Percentiles rank a stretch among this genome's conserved stretches.
Evolutionary conservation across 805 yeast genomes (phyloP).

Genomic region (Dipodascus albidus): DNA sequence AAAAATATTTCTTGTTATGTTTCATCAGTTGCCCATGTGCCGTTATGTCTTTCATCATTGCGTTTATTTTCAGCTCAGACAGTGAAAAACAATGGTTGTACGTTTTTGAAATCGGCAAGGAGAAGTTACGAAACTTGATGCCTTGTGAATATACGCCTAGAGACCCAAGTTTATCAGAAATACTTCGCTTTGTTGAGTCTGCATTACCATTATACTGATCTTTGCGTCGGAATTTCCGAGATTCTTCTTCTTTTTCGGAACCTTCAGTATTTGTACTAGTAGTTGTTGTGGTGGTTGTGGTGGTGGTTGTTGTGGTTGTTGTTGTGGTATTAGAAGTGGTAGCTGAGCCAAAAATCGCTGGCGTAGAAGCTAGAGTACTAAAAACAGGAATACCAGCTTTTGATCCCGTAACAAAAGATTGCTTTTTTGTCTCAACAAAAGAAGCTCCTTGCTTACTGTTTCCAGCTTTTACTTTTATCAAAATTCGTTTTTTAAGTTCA

Average conservation of each 20-base stretch:
- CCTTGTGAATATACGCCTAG: constrained; percentile 71
- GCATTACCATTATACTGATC: neutral
- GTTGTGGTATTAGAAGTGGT: neutral
- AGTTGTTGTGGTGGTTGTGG: neutral
- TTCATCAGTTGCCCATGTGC: constrained; percentile 45
- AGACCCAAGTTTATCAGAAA: constrained; percentile 32
- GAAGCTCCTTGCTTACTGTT: neutral
- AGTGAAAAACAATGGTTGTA: constrained; percentile 78
- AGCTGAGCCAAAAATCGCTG: neutral
- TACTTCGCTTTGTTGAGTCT: constrained; percentile 17
- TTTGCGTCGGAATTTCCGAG: neutral
- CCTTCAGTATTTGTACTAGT: constrained; percentile 1
- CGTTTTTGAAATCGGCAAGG: constrained; percentile 76
- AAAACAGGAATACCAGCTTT: neutral
- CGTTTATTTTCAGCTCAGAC: constrained; percentile 56
- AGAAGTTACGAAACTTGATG: constrained; percentile 64
- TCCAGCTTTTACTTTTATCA: constrained; percentile 72
- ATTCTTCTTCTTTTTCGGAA: neutral
- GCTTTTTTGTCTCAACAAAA: neutral
- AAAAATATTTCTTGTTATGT: constrained; percentile 64
- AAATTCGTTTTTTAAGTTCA: constrained; percentile 54
- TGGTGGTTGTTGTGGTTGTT: neutral
- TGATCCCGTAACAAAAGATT: neutral
- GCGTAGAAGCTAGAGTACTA: neutral
- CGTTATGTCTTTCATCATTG: constrained; percentile 42